Base-by-base conservation (phyloP, 2,329 filamentous ascomycete species). In the Penicillium sp. region DNA sequence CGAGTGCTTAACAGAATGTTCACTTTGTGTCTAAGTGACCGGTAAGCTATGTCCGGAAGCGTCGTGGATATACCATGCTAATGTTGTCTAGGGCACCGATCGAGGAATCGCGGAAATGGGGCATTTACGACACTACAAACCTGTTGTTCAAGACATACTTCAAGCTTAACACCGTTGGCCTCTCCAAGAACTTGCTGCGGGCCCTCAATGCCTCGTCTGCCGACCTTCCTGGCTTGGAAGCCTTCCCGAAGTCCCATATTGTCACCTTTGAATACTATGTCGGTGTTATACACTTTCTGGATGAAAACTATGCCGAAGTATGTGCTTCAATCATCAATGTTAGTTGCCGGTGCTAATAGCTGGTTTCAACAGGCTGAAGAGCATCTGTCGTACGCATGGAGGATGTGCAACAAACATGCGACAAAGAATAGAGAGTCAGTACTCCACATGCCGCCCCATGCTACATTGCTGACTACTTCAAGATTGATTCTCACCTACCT, bases 91-190 rank as follows among this genome's bases (percentile, higher is more conserved):
- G 88, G 69, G 86, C 87, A 53, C 83, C 86, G 12, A 74, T 96
- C 39, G 83, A 89, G 63, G 86, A 95, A 61, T 96, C 91, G 8
- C 83, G 93, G 47, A 98, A 97, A 79, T 98, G 93, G 93, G 94
- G 88, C 6, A 87, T 95, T 42, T 98, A 98, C 73, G 90, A 89
- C 68, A 84, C 90, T 57, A 88, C 90, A 63, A 96, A 95, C 65
- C 78, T 98, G 6, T 77, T 96, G 12, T 98, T 98, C 80, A 97
- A 97, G 72, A 97, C 90, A 1, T 96, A 97, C 69, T 98, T 98
- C 75, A 94, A 79, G 73, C 76, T 97, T 55, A 95, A 95, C 71
- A 87, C 86, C 31, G 85, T 94, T 50, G 83, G 82, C n/a, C 75
- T 97, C 19, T 95, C 85, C 19, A 89, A 93, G 66, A 96, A 93